Percentiles rank a stretch among this genome's conserved stretches.
Evolutionary conservation across 2,329 filamentous ascomycete genomes (phyloP).

Genomic region (Nothopassalora personata): DNA sequence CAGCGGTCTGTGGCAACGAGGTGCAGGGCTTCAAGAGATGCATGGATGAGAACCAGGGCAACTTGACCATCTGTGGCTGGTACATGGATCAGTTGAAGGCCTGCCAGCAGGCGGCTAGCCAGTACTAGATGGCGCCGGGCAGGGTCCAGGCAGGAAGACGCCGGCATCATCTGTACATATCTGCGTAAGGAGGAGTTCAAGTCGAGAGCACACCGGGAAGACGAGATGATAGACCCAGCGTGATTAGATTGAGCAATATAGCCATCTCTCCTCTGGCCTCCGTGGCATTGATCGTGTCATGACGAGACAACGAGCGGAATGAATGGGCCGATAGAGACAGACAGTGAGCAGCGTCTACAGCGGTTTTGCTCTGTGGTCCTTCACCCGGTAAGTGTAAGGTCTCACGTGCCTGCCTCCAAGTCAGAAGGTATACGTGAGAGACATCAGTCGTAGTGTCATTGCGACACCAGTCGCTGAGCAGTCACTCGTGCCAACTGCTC

Average conservation of each 20-base stretch:
- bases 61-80: constrained; percentile 95
- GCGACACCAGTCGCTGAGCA: too few species aligned
- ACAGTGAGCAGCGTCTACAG: too few species aligned
- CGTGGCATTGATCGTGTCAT: not conserved
- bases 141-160: not conserved
- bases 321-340: too few species aligned
- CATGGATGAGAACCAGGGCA: constrained; percentile 91
- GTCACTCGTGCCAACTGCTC: too few species aligned
- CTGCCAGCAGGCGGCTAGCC: constrained; percentile 44
- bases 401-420: too few species aligned
- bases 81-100: constrained; percentile 82
- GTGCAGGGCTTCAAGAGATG: constrained; percentile 86
- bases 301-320: too few species aligned
- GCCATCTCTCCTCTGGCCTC: not conserved
- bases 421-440: too few species aligned
- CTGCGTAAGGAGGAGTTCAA: not conserved
- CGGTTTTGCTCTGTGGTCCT: too few species aligned
- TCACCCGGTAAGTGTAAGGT: too few species aligned
- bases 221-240: not conserved
- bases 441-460: too few species aligned
- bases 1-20: constrained; percentile 63
- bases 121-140: constrained; percentile 38
- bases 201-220: not conserved
- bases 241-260: not conserved
- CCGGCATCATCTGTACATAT: not conserved